A percentile compares a stretch with the other conserved stretches of the same genome.
Evolutionary conservation across 192 early-diverging fungal species (phyloP).

Genomic region (Gonapodya prolifera): DNA sequence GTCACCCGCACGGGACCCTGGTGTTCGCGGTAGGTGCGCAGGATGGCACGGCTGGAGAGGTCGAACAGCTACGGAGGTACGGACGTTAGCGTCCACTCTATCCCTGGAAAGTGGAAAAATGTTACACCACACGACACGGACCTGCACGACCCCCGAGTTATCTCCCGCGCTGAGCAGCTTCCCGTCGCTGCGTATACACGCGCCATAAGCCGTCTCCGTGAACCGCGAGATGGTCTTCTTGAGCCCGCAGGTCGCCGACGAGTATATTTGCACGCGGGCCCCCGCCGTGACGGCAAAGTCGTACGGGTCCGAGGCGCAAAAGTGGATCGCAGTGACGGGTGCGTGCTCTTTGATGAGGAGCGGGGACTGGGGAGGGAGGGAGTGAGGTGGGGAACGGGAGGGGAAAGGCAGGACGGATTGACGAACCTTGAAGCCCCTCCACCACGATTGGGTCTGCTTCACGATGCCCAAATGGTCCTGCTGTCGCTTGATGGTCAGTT

Average conservation of each 20-base stretch:
- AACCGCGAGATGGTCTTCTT: conserved; percentile 90
- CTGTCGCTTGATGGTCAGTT: too few relatives aligned
- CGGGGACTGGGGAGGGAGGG: conserved; percentile 52
- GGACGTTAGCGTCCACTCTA: too few relatives aligned
- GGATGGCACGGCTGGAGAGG: conserved; percentile 31
- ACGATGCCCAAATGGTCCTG: too few relatives aligned
- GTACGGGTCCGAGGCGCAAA: conserved; percentile 63
- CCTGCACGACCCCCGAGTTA: conserved; percentile 72
- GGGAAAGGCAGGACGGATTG: too few relatives aligned
- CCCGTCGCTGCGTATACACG: conserved; percentile 68
- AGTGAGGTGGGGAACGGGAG: too few relatives aligned
- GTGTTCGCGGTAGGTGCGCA: conserved; percentile 43
- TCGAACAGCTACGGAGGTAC: conserved; percentile 32
- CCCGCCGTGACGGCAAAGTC: conserved; percentile 86
- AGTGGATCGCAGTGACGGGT: conserved; percentile 67
- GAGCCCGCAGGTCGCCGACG: conserved; percentile 61
- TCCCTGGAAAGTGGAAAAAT: conserved; percentile 8
- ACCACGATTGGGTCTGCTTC: too few relatives aligned
- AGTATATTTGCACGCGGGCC: conserved; percentile 85
- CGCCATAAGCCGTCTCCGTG: conserved; percentile 72
- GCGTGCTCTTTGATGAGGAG: conserved; percentile 80
- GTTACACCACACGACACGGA: conserved; percentile 45
- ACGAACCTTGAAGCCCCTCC: too few relatives aligned
- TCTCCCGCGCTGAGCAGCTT: conserved; percentile 90
- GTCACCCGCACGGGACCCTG: conserved; percentile 67